Percentiles rank a stretch among this genome's conserved stretches.
phyloP scores from a whole-genome alignment of 495 filamentous ascomycete species.

The Saxophila tyrrhenica region DNA sequence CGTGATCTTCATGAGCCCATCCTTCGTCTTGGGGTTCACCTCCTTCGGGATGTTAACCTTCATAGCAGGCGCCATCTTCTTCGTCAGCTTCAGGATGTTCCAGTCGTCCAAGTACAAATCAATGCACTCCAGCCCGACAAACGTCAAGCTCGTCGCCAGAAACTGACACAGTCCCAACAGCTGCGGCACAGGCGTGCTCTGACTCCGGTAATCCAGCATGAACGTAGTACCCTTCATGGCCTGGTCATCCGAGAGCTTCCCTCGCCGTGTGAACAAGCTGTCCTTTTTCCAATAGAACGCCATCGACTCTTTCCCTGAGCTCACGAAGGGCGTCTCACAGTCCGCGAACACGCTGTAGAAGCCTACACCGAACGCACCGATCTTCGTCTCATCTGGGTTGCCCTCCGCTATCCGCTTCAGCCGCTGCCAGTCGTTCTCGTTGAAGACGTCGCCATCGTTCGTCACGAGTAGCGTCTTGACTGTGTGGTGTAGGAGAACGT shows the following conservation, averaged over 20 bases:
- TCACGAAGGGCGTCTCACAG: conserved; percentile 93
- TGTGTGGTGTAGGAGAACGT: conserved; percentile 72
- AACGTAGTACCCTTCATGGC: conserved; percentile 68
- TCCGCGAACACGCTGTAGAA: conserved; percentile 99
- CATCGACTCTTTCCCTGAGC: conserved; percentile 83
- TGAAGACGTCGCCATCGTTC: conserved; percentile 81
- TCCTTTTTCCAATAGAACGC: conserved; percentile 99
- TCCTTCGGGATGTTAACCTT: conserved; percentile 65
- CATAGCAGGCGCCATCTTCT: conserved; percentile 68
- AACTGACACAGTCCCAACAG: conserved; percentile 82
- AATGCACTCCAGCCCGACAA: conserved; percentile 76
- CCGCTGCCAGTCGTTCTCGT: conserved; percentile 78
- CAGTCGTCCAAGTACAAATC: conserved; percentile 86
- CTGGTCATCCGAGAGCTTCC: conserved; percentile 52
- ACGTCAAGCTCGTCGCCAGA: conserved; percentile 87
- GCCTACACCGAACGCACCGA: conserved; percentile 95
- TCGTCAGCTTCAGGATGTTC: conserved; percentile 62
- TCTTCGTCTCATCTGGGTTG: conserved; percentile 97
- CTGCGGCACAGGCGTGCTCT: conserved; percentile 70
- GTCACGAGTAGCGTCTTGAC: conserved; percentile 71
- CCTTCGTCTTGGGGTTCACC: conserved; percentile 67
- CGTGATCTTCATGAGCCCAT: conserved; percentile 71
- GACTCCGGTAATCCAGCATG: conserved; percentile 81
- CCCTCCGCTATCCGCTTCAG: conserved; percentile 96
- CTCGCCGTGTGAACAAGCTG: conserved; percentile 75